These are phyloP conservation scores for Cenchrus americanus DNA, from an alignment of 176 grass and related monocot species.

Conservation along the genomic window DNA sequence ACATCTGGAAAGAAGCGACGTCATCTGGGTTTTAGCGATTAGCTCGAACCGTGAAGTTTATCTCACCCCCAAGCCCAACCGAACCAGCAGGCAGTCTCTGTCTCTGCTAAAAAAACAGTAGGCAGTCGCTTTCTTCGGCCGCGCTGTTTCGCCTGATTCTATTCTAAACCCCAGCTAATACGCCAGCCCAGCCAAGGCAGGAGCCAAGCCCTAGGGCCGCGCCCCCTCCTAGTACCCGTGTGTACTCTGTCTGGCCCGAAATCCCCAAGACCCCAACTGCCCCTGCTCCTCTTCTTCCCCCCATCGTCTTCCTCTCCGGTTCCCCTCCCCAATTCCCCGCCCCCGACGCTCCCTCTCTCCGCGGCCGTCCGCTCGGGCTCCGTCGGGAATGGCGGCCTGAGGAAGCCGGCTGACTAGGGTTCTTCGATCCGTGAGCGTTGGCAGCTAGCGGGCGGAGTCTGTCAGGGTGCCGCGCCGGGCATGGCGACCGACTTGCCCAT, in stretches of 20 bases:
- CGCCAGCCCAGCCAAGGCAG: slow-evolving; percentile 21
- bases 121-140: slow-evolving; percentile 22
- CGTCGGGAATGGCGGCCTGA: slow-evolving; percentile 38
- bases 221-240: background rate
- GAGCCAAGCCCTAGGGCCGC: slow-evolving; percentile 40
- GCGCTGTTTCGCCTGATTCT: slow-evolving; percentile 22
- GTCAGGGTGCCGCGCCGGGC: background rate
- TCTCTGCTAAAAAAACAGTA: background rate
- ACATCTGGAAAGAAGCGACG: background rate
- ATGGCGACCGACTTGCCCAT: slow-evolving; percentile 84
- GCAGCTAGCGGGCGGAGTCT: background rate
- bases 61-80: background rate
- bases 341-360: background rate
- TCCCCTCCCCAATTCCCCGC: background rate
- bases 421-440: background rate
- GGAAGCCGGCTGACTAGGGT: background rate
- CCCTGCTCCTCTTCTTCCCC: background rate
- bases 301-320: background rate
- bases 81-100: background rate
- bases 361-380: background rate
- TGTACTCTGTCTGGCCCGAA: background rate
- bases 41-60: background rate
- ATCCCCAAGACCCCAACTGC: background rate
- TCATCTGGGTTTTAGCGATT: background rate
- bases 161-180: slow-evolving; percentile 61